Evolutionary conservation across 352 stramenopile species (phyloP).

Genomic region (Phytophthora ramorum): DNA sequence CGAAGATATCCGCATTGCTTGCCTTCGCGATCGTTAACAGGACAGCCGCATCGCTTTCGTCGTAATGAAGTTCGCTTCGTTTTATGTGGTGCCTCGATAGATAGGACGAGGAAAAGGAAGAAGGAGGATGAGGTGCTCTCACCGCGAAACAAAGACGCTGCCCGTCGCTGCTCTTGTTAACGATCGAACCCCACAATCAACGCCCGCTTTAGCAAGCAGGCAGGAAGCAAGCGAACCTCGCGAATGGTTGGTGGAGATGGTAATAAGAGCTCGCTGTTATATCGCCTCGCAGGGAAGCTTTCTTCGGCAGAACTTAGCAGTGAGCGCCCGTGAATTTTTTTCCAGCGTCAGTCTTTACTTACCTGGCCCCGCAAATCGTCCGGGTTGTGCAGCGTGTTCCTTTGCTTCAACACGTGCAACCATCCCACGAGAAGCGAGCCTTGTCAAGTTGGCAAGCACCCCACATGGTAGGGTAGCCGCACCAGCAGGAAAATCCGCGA

Average conservation of each 20-base stretch:
- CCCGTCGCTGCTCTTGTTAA: neutral
- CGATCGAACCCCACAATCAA: too few relatives aligned
- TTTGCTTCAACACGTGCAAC: constrained; percentile 13
- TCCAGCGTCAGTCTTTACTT: constrained; percentile 8
- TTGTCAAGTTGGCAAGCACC: neutral
- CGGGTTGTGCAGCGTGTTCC: constrained; percentile 20
- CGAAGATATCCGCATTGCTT: too few relatives aligned
- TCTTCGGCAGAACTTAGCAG: neutral
- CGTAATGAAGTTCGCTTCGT: neutral
- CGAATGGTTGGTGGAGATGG: too few relatives aligned
- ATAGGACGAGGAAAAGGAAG: neutral
- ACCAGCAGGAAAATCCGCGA: neutral
- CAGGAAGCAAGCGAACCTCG: too few relatives aligned
- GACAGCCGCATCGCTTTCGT: too few relatives aligned
- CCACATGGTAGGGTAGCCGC: neutral
- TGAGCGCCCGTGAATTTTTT: constrained; percentile 8
- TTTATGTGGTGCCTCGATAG: constrained; percentile 2
- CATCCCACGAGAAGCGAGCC: constrained; percentile 4
- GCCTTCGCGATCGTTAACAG: too few relatives aligned
- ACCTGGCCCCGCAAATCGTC: neutral
- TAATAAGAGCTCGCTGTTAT: too few relatives aligned
- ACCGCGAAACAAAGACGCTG: neutral
- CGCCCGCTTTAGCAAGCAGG: too few relatives aligned
- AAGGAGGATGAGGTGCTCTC: too few relatives aligned
- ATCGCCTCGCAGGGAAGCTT: neutral